phyloP scores from a whole-genome alignment of 78 protist genomes.

The Dictyostelium citrinum region DNA sequence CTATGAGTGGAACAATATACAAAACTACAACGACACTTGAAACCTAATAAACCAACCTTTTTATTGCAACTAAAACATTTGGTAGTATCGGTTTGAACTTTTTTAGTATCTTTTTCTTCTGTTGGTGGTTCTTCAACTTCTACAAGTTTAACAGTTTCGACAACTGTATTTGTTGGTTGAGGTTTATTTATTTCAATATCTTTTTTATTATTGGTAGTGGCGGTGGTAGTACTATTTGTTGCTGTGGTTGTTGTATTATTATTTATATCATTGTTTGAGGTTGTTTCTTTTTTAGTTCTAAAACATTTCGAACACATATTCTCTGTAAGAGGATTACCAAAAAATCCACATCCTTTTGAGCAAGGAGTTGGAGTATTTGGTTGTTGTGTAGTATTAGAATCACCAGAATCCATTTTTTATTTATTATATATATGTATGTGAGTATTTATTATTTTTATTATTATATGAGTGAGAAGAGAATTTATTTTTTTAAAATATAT shows the following conservation, averaged over 20 bases:
- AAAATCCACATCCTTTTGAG: slow-evolving; percentile 81
- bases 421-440: not conserved
- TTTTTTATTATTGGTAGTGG: too few relatives aligned
- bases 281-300: slow-evolving; percentile 14
- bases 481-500: too few relatives aligned
- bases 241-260: not conserved
- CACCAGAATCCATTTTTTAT: slow-evolving; percentile 57
- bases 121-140: not conserved
- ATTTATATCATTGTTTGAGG: not conserved
- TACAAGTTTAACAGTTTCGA: not conserved
- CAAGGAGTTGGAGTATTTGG: slow-evolving; percentile 65
- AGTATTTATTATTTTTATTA: not conserved
- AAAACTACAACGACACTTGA: slow-evolving; percentile 86
- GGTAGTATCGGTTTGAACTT: slow-evolving; percentile 67
- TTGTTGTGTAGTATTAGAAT: slow-evolving; percentile 54
- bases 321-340: slow-evolving; percentile 74
- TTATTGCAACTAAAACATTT: slow-evolving; percentile 82
- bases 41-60: slow-evolving; percentile 87
- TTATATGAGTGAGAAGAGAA: not conserved
- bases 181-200: slow-evolving; percentile 17
- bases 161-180: not conserved
- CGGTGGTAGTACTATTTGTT: slow-evolving; percentile 2
- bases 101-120: not conserved
- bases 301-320: slow-evolving; percentile 72
- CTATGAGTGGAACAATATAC: slow-evolving; percentile 85